Evolutionary conservation across 148 eudicot species (phyloP), one percentile per base, ranked within the genome.

Genomic region (Rhododendron mucronatum): DNA sequence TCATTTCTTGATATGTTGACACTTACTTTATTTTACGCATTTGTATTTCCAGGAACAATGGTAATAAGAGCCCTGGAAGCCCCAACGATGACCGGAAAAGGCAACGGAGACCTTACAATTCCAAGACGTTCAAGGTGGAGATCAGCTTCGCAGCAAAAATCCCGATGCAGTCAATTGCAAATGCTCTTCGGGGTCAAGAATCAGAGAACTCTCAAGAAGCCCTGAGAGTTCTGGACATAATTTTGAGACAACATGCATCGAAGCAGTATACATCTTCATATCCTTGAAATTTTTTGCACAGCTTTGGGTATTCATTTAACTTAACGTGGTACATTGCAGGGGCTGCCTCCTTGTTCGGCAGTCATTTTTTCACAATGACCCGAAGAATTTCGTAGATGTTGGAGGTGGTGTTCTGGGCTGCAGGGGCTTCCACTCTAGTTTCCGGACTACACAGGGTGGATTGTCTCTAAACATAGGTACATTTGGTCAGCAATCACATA

Each of bases 171-270:
- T 96, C 99, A 20, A 92, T 97, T 45, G 94, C 93, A 2, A 94
- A 91, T 90, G 98, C 96, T 9, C 88, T 97, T 33, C 94, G 96
- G 4, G 99, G 99, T 44, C 93, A 92, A 81, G 99, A 97, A 86
- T 92, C 94, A 44, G 98, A 95, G 88, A 95, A 94, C 85, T 91
- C 98, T 39, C 92, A 89, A 82, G 99, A 97, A 90, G 99, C 99
- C 18, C 35, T 97, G 6, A 80, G 99, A 65, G 99, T 97, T 65
- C 89, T 97, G 26, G 99, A 97, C 82, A 97, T 97, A 67, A 95
- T 97, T 77, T 84, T 97, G 74, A 93, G 99, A 91, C 99, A 97
- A 87, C 95, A 95, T 89, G 98, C 99, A 21, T 97, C 99, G 6
- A 97, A 94, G 83, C 96, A 95, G 99, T 95, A 87, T 96, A 28